Base-by-base conservation (phyloP, 495 filamentous ascomycete genomes). In the Aspergillus sclerotiicarbonarius region DNA sequence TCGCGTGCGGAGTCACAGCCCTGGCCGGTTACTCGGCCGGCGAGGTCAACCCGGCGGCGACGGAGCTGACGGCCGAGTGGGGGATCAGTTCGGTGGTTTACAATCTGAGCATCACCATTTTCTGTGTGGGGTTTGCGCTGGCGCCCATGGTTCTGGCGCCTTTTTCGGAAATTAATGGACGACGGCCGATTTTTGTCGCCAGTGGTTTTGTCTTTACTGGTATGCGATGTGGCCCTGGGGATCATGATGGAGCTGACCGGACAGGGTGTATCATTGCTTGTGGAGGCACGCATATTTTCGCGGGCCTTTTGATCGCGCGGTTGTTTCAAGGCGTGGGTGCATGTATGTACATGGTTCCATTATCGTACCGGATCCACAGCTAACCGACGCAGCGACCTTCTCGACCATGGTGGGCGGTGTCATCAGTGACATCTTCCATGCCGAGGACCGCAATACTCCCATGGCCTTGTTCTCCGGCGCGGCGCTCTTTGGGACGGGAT, bases 371-470 rank as follows among this genome's bases (percentile, higher is more conserved):
- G n/a, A n/a, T n/a, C n/a, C n/a, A 25, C 5, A 25, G 25, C 25
- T 25, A 25, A 25, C 5, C 25, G 25, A 25, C 5, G 5, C 25
- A 25, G 25, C 84, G 1, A 93, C 92, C 0, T 96, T 96, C 67
- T 88, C 84, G 5, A 95, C 91, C 12, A 93, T 96, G 87, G 90
- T 96, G 3, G 93, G 93, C 33, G 93, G 93, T 0, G 89, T 97
- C 7, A 87, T 98, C 31, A 87, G 87, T 52, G 93, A 98, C 63
- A 87, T 96, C 57, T 97, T 91, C 69, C 85, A 87, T 35, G 82
- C 88, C 8, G 71, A 89, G 58, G 88, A 87, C 37, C 78, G 93
- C 32, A 96, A 96, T 62, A 90, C 87, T 2, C 90, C 92, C 5
- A 98, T 98, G 93, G 87, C 91, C 3, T 64, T 95, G 2, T 96